Conservation (phyloP, 208 protist genomes). For the Leishmania braziliensis region DNA sequence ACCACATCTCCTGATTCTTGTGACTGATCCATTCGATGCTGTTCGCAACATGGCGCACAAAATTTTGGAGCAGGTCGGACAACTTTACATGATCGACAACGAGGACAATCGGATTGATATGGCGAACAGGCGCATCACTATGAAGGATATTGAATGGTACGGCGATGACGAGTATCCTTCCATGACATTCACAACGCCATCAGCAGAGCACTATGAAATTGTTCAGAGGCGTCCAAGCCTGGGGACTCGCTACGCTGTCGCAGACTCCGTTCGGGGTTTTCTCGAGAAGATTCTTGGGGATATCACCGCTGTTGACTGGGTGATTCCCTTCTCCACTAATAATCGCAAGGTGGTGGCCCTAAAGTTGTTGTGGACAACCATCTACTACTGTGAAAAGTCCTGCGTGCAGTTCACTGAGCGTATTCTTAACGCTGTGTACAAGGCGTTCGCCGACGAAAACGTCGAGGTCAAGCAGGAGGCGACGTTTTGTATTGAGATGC, state of each 20-base stretch:
- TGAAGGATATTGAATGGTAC: conserved; percentile 94
- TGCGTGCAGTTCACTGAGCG: conserved; percentile 85
- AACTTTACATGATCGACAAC: conserved; percentile 86
- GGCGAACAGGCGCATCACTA: conserved; percentile 71
- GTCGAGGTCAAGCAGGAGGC: conserved; percentile 72
- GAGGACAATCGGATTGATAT: conserved; percentile 90
- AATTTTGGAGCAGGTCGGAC: conserved; percentile 66
- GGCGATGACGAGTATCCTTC: conserved; percentile 88
- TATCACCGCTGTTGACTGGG: conserved; percentile 85
- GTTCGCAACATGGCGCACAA: conserved; percentile 52
- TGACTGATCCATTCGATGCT: conserved; percentile 67
- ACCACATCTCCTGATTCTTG: conserved; percentile 78
- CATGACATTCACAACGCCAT: conserved; percentile 37
- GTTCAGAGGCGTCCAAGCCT: conserved; percentile 66
- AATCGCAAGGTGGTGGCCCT: conserved; percentile 84
- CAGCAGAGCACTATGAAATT: conserved; percentile 34
- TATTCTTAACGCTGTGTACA: conserved; percentile 83
- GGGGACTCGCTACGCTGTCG: conserved; percentile 81
- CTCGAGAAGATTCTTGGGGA: conserved; percentile 70
- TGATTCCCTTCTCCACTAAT: conserved; percentile 86
- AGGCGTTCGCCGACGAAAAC: conserved; percentile 80
- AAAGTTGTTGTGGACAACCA: conserved; percentile 72
- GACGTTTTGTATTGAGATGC: conserved; percentile 70
- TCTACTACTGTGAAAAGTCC: conserved; percentile 82
- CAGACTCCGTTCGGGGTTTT: conserved; percentile 67